Base-by-base conservation (phyloP, 2,329 filamentous ascomycete species). In the Pseudogymnoascus sp. region DNA sequence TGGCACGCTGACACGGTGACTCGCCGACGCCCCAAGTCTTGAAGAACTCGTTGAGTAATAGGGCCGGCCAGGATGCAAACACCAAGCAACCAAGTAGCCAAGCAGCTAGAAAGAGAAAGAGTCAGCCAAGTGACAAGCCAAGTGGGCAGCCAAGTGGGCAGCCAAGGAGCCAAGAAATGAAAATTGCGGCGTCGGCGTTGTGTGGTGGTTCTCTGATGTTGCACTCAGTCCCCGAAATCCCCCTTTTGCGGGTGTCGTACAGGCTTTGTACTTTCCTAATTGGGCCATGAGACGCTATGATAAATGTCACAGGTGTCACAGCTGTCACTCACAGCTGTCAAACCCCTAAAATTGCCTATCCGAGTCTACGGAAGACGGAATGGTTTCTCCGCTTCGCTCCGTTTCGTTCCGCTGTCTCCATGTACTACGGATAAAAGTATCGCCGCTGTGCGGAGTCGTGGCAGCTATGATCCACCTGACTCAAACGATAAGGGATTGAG, bases 401-500 rank as follows among this genome's bases (percentile, higher is more conserved):
- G 26, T 26, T 26, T 26, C 26, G 26, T 26, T 6, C 26, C 7
- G 4, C 26, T 4, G 4, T 6, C 26, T 26, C 26, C 26, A 4
- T 26, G 7, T 26, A 6, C 1, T 26, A 26, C 26, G 26, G 26
- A 28, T 1, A 57, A 33, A 33, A 33, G 28, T 33, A 19, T n/a
- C n/a, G 19, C 50, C 50, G 50, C 26, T 8, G 26, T 33, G 28
- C 50, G 50, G 50, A 57, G 26, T 33, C 50, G 23, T 57, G 50
- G 28, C 26, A 33, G 26, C n/a, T 57, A 19, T 10, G 50, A 57
- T 57, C 50, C 26, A 57, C 50, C 47, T 57, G 50, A 57, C 50
- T 57, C 50, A 28, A 26, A 57, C 50, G 50, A 57, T 57, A 57
- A 57, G 50, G 50, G 50, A 47, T 57, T 57, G 50, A 57, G 19